Evolutionary conservation across 1,139 yeast genomes (phyloP), one percentile per base, ranked within the genome.

Genomic region (Ogataea hybrid): DNA sequence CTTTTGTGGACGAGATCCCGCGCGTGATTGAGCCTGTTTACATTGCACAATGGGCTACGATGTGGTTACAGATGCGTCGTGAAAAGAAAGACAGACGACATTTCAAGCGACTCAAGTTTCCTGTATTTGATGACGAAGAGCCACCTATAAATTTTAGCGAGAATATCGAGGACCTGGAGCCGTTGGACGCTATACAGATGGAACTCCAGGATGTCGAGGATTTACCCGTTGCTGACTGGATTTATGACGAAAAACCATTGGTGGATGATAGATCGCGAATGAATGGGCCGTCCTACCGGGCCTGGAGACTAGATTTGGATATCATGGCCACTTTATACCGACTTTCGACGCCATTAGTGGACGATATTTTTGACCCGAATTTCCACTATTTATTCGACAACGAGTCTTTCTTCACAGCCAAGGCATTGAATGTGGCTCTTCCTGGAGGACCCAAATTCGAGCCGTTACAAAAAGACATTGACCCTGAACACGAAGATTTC

Each of bases 401-500:
- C 46, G 73, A 82, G 43, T 73, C 96, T 0, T 85, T 92, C 50
- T 78, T 84, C 59, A 89, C 97, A 0, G 95, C 97, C 1, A 92
- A 92, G 57, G 92, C 95, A 6, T 70, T 94, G 46, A 89, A 89
- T 57, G 73, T 82, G 40, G 83, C 95, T 1, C 71, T 92, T 30
- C 97, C 97, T 0, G 96, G 96, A 3, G 99, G 98, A 0, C 98
- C 99, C 4, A 87, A 84, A 58, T 92, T 90, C 62, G 97, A 90
- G 63, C 96, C 96, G 0, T 64, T 90, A n/a, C 80, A 71, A 63
- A 81, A 81, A 46, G 84, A 82, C 42, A 69, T 70, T 25, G 81
- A 82, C 50, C 81, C 82, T 3, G 83, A 77, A 31, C 68, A 68
- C 38, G 95, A 84, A 49, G 97, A 89, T 57, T 84, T 76, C 60